Conservation (phyloP, 2,329 filamentous ascomycete genomes). For the Penicillium sp. region DNA sequence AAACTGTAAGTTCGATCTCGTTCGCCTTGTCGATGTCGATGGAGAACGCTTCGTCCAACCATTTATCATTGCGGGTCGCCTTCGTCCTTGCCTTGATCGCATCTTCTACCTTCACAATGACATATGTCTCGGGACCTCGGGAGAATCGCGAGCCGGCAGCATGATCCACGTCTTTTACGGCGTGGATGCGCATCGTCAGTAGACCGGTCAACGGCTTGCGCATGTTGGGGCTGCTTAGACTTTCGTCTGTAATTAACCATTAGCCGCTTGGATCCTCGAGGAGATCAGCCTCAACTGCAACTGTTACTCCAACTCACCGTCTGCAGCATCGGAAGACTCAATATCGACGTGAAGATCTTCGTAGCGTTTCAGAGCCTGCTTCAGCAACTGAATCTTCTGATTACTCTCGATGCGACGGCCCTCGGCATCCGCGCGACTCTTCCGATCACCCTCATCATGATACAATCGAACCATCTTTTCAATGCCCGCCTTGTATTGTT, state of each 20-base stretch:
- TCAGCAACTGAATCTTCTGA: slow-evolving; percentile 93
- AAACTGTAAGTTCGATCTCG: slow-evolving; percentile 94
- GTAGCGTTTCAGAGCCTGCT: slow-evolving; percentile 93
- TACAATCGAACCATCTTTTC: slow-evolving; percentile 99
- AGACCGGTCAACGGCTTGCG: slow-evolving; percentile 93
- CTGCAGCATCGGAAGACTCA: slow-evolving; percentile 67
- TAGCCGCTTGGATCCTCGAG: too few relatives aligned
- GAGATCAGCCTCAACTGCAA: too few relatives aligned
- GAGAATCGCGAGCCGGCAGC: slow-evolving; percentile 76
- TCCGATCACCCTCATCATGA: slow-evolving; percentile 92
- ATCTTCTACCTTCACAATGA: slow-evolving; percentile 96
- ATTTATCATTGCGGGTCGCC: slow-evolving; percentile 77
- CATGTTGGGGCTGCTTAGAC: slow-evolving; percentile 88
- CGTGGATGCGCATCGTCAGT: slow-evolving; percentile 76
- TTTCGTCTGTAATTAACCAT: slow-evolving; percentile 66
- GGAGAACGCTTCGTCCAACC: slow-evolving; percentile 85
- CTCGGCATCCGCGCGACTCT: slow-evolving; percentile 89
- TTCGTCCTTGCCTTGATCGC: slow-evolving; percentile 82
- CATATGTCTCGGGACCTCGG: slow-evolving; percentile 86
- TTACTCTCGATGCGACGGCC: slow-evolving; percentile 87
- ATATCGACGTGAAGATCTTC: slow-evolving; percentile 95
- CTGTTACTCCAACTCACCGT: slow-evolving; percentile 58
- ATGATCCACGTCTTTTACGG: slow-evolving; percentile 92
- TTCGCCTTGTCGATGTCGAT: slow-evolving; percentile 98
- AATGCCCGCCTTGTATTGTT: slow-evolving; percentile 97